A percentile compares a stretch with the other conserved stretches of the same genome.
Evolutionary conservation across 2,329 filamentous ascomycete genomes (phyloP).

Genomic region (Cercospora sp.): DNA sequence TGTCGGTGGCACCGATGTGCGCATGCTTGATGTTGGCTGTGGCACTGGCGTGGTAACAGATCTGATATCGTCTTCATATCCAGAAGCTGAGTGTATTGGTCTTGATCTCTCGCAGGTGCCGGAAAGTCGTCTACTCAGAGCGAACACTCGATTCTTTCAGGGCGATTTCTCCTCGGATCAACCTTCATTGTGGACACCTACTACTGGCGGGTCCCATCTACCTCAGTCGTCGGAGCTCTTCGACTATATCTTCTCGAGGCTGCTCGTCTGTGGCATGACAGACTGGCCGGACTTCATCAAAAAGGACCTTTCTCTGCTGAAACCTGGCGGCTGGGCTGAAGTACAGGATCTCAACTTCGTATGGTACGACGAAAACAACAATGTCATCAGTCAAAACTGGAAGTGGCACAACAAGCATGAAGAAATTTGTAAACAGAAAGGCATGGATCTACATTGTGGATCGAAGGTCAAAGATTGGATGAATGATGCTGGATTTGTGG

Average conservation of each 20-base stretch:
- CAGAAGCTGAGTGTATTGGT: slow-evolving; percentile 37
- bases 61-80: slow-evolving; percentile 19
- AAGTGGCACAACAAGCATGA: slow-evolving; percentile 11
- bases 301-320: slow-evolving; percentile 20
- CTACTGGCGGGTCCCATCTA: background rate
- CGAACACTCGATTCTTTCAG: slow-evolving; percentile 19
- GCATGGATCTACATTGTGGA: slow-evolving; percentile 16
- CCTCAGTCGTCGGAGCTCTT: slow-evolving; percentile 14
- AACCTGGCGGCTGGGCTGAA: slow-evolving; percentile 30
- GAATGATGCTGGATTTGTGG: slow-evolving; percentile 16
- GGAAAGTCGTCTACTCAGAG: background rate
- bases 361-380: slow-evolving; percentile 7
- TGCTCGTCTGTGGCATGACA: slow-evolving; percentile 27
- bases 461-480: slow-evolving; percentile 13
- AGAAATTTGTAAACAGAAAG: slow-evolving; percentile 3
- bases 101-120: slow-evolving; percentile 37
- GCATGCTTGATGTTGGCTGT: slow-evolving; percentile 17
- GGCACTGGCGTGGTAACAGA: slow-evolving; percentile 38
- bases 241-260: slow-evolving; percentile 28
- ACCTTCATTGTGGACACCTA: slow-evolving; percentile 15
- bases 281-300: slow-evolving; percentile 27
- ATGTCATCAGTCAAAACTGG: slow-evolving; percentile 14
- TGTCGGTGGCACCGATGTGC: background rate
- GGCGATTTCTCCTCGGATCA: slow-evolving; percentile 14
- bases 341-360: slow-evolving; percentile 23